Conservation (phyloP, 768 basidiomycete species). For the Xerocomellus intermedius region DNA sequence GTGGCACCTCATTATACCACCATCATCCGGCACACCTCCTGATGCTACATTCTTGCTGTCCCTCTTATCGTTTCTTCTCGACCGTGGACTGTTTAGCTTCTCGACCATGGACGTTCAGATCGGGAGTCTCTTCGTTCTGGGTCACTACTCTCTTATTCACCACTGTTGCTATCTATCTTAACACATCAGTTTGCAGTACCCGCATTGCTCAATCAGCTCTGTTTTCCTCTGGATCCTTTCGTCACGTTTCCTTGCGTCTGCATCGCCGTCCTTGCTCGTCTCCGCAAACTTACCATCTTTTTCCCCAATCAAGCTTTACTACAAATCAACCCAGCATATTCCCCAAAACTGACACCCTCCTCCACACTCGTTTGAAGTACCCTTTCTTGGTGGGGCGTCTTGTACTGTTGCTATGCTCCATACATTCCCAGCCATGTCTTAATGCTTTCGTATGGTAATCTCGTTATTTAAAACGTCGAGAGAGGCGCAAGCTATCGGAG, state of each 20-base stretch:
- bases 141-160: constrained; percentile 16
- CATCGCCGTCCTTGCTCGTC: constrained; percentile 25
- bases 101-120: constrained; percentile 17
- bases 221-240: constrained; percentile 23
- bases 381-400: constrained; percentile 27
- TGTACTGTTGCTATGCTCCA: constrained; percentile 37
- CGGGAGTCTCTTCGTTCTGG: constrained; percentile 19
- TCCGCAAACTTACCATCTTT: constrained; percentile 16
- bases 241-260: constrained; percentile 21
- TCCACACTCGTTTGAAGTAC: constrained; percentile 29
- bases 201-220: constrained; percentile 23
- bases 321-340: constrained; percentile 24
- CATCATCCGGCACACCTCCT: constrained; percentile 3
- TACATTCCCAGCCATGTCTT: constrained; percentile 35
- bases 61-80: constrained; percentile 13
- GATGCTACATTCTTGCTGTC: background rate
- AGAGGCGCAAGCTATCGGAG: constrained; percentile 9
- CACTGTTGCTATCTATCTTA: constrained; percentile 27
- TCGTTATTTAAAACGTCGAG: constrained; percentile 25
- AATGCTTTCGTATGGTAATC: constrained; percentile 38
- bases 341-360: constrained; percentile 26
- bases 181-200: constrained; percentile 24
- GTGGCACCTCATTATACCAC: constrained; percentile 23
- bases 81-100: constrained; percentile 15
- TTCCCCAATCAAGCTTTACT: constrained; percentile 12